Percentiles rank a stretch among this genome's conserved stretches.
Conservation (phyloP, 805 yeast species). For the Suhomyces kilbournensis region DNA sequence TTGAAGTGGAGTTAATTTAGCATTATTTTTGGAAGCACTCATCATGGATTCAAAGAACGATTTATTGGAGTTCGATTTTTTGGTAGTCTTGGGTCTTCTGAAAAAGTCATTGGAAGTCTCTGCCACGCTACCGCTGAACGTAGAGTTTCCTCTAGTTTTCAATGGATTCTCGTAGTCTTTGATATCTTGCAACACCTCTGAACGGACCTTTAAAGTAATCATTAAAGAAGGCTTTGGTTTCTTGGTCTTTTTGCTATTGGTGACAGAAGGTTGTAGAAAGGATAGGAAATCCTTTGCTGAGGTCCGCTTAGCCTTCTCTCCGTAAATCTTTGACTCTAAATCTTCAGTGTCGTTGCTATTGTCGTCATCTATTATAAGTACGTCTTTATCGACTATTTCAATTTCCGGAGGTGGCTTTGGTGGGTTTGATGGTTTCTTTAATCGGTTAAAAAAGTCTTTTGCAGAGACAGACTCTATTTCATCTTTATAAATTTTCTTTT, state of each 20-base stretch:
- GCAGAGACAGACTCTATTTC: slow-evolving; percentile 17
- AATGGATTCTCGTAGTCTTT: slow-evolving; percentile 28
- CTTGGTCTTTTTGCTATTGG: background rate
- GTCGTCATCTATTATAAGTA: slow-evolving; percentile 1
- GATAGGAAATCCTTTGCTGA: slow-evolving; percentile 48
- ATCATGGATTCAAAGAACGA: slow-evolving; percentile 41
- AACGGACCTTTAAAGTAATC: slow-evolving; percentile 24
- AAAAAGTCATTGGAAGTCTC: background rate
- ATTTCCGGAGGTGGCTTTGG: background rate
- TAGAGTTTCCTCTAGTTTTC: slow-evolving; percentile 22
- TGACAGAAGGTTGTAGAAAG: slow-evolving; percentile 33
- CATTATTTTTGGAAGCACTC: slow-evolving; percentile 24
- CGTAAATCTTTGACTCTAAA: slow-evolving; percentile 21
- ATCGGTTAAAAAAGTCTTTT: slow-evolving; percentile 16
- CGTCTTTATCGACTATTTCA: slow-evolving; percentile 1
- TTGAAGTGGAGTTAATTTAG: slow-evolving; percentile 28
- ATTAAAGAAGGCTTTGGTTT: background rate
- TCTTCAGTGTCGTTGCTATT: slow-evolving; percentile 3
- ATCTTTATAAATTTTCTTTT: slow-evolving; percentile 17
- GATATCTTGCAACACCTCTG: slow-evolving; percentile 23
- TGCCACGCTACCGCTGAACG: background rate
- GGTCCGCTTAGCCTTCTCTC: slow-evolving; percentile 17
- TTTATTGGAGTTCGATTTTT: slow-evolving; percentile 9
- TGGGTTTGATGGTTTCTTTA: slow-evolving; percentile 2
- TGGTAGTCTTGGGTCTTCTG: slow-evolving; percentile 3